Evolutionary conservation across 2,329 filamentous ascomycete genomes (phyloP).

Genomic region (Didymella exigua): DNA sequence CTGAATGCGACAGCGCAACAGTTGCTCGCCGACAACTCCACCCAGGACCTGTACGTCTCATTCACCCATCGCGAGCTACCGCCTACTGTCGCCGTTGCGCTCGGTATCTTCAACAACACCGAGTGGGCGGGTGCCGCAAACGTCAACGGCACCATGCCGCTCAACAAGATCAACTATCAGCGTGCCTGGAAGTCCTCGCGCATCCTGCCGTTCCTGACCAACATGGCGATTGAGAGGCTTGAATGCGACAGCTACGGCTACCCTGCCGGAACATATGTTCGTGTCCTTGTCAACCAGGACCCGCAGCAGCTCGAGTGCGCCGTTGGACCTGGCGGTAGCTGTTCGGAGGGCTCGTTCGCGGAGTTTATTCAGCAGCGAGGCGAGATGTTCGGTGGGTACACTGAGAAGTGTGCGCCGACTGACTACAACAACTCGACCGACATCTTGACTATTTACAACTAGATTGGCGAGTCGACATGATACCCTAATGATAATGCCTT

Average conservation of each 20-base stretch:
- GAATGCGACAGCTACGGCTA: slow-evolving; percentile 66
- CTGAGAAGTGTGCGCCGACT: slow-evolving; percentile 49
- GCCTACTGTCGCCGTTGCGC: slow-evolving; percentile 68
- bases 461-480: background rate
- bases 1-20: slow-evolving; percentile 64
- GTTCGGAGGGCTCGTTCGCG: slow-evolving; percentile 52
- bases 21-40: slow-evolving; percentile 52
- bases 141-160: slow-evolving; percentile 69
- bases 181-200: slow-evolving; percentile 68
- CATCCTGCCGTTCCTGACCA: slow-evolving; percentile 68
- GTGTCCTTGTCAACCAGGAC: slow-evolving; percentile 58
- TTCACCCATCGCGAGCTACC: slow-evolving; percentile 74
- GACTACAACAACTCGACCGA: slow-evolving; percentile 53
- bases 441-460: slow-evolving; percentile 43
- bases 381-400: slow-evolving; percentile 52
- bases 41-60: slow-evolving; percentile 68
- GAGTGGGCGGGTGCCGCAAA: slow-evolving; percentile 58
- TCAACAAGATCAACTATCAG: slow-evolving; percentile 65
- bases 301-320: slow-evolving; percentile 57
- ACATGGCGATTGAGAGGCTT: slow-evolving; percentile 69
- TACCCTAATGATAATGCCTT: slow-evolving; percentile 12
- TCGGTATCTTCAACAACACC: slow-evolving; percentile 74
- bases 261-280: slow-evolving; percentile 56
- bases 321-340: slow-evolving; percentile 59
- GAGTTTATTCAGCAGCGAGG: slow-evolving; percentile 52